These are phyloP conservation scores for Ganoderma multipileum DNA, from an alignment of 1,284 basidiomycete species.

Conservation along the genomic window DNA sequence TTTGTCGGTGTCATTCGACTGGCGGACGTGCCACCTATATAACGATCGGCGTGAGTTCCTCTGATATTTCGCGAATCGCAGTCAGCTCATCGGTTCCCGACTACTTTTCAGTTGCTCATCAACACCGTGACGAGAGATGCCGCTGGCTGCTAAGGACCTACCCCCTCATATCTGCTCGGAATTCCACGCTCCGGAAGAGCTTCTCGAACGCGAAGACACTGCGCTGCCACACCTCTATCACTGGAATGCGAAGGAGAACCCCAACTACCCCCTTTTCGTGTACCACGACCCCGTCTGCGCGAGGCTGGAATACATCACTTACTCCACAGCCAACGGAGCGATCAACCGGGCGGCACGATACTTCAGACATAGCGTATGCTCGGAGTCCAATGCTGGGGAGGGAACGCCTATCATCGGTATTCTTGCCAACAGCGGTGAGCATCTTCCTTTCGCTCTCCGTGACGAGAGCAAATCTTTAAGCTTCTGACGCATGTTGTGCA, in stretches of 20 bases:
- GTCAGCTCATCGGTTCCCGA: neutral
- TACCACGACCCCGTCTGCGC: conserved; percentile 18
- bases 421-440: conserved; percentile 18
- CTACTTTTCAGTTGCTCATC: neutral
- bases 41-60: neutral
- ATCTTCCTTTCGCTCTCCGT: too few relatives aligned
- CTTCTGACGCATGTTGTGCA: neutral
- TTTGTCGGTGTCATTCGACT: neutral
- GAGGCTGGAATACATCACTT: conserved; percentile 22
- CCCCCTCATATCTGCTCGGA: conserved; percentile 22
- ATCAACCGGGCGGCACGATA: conserved; percentile 29
- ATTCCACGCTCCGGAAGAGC: conserved; percentile 16
- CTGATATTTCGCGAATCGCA: neutral
- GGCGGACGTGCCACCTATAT: neutral
- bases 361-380: conserved; percentile 9
- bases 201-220: conserved; percentile 6
- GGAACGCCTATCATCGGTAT: conserved; percentile 30
- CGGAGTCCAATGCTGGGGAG: neutral
- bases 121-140: conserved; percentile 11
- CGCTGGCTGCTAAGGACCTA: conserved; percentile 17
- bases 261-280: conserved; percentile 27
- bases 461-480: neutral
- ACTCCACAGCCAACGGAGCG: conserved; percentile 17
- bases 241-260: conserved; percentile 25
- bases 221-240: conserved; percentile 20